Base-by-base conservation (phyloP, 2,329 filamentous ascomycete species). In the Pyrenophora seminiperda region DNA sequence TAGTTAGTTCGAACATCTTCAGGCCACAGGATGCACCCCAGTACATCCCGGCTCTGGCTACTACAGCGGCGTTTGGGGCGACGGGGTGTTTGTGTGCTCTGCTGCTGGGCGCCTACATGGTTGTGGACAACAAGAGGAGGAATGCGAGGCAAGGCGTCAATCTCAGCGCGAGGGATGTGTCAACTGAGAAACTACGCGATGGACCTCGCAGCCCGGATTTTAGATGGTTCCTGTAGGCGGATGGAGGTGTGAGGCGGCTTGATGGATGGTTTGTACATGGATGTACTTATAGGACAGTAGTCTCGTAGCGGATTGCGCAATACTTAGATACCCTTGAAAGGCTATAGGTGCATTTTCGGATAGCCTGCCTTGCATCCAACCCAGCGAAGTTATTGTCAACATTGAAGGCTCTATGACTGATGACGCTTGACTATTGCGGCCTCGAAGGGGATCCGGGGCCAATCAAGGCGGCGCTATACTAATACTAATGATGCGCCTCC, bases 1-100 rank as follows among this genome's bases (percentile, higher is more conserved):
- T 90, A 0, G 84, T 90, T 0, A 79, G 79, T 20, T 83, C 81
- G 54, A 89, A 90, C 61, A 85, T 89, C 50, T 90, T 89, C 72
- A 77, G 80, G 13, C 75, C 78, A 31, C 72, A 85, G 59, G 84
- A 88, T 63, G 80, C 79, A 7, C 87, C 86, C 0, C 83, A 86
- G 61, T 90, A 89, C 62, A 76, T 82, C 45, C 85, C 86, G 1
- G 87, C 87, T 0, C 70, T 89, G 33, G 80, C 83, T 30, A 87
- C 85, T 0, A 87, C 82, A 2, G 84, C 84, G 0, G 79, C 78
- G 2, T 87, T 87, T 74, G 86, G 86, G 0, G 86, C 79, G 0
- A 73, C 73, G 0, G 87, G 87, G 0, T 78, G 80, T 18, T 51
- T 82, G 1, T 67, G 86, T 43, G 81, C 85, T 0, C 71, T 79